A percentile compares a stretch with the other conserved stretches of the same genome.
Evolutionary conservation across 2,329 filamentous ascomycete species (phyloP).

Genomic region (Aureobasidium sp.): DNA sequence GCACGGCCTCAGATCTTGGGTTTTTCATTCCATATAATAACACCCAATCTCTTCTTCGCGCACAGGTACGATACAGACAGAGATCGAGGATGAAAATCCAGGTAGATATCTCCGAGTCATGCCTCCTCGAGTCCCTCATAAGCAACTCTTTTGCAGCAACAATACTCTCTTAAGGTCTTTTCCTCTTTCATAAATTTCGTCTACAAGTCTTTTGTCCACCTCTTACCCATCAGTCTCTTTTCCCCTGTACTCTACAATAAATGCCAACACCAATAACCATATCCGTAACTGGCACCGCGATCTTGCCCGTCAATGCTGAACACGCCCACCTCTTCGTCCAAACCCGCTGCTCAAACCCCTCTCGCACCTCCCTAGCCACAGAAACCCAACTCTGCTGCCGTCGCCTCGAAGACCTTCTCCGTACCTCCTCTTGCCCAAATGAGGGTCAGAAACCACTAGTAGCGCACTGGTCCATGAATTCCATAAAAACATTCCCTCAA

Average conservation of each 20-base stretch:
- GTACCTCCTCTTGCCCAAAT: background rate
- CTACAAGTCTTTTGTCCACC: too few relatives aligned
- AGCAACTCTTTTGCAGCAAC: background rate
- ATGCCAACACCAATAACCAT: background rate
- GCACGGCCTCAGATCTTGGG: background rate
- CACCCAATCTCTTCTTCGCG: background rate
- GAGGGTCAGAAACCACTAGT: background rate
- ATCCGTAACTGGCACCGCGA: background rate
- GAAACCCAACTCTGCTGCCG: background rate
- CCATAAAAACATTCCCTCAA: background rate
- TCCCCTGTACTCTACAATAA: background rate
- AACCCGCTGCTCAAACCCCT: background rate
- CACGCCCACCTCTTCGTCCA: conserved; percentile 1
- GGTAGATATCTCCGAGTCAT: background rate
- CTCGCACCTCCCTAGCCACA: background rate
- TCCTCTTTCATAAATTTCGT: too few relatives aligned
- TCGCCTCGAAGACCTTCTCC: background rate
- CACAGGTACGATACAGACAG: background rate
- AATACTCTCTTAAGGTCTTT: too few relatives aligned
- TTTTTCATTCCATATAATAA: background rate
- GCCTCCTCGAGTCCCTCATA: background rate
- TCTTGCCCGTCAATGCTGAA: background rate
- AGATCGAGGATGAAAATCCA: background rate
- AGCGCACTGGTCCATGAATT: conserved; percentile 3
- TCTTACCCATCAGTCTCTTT: background rate